phyloP scores from a whole-genome alignment of 768 basidiomycete genomes.

The Podaxis sp. region DNA sequence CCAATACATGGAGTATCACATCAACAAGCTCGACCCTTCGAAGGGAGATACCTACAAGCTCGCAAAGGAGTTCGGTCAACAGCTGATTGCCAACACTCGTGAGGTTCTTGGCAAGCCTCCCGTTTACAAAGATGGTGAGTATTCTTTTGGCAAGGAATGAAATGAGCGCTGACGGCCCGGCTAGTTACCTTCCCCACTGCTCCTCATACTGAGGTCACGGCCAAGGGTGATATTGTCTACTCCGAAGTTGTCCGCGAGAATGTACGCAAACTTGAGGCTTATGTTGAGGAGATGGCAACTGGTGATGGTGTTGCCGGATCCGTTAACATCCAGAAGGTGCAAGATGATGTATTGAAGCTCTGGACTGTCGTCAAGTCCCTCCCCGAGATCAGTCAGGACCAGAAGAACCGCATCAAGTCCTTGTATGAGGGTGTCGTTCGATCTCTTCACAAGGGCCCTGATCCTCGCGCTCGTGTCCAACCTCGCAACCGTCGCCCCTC shows the following conservation, averaged over 20 bases:
- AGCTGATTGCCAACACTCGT: slow-evolving; percentile 89
- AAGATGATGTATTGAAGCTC: slow-evolving; percentile 92
- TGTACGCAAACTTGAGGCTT: slow-evolving; percentile 96
- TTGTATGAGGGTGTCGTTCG: slow-evolving; percentile 96
- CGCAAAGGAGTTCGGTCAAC: slow-evolving; percentile 97
- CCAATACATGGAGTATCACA: slow-evolving; percentile 94
- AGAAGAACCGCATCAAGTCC: slow-evolving; percentile 92
- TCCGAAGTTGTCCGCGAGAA: slow-evolving; percentile 93
- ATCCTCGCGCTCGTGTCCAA: slow-evolving; percentile 37
- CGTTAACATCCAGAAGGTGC: slow-evolving; percentile 96
- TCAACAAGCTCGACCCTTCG: slow-evolving; percentile 73
- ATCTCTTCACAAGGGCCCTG: slow-evolving; percentile 78
- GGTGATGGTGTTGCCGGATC: slow-evolving; percentile 79
- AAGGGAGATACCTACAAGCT: slow-evolving; percentile 90
- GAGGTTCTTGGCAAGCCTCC: slow-evolving; percentile 83
- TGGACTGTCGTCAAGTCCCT: slow-evolving; percentile 98
- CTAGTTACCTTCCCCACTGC: slow-evolving; percentile 97
- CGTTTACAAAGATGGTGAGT: slow-evolving; percentile 90
- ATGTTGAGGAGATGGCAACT: slow-evolving; percentile 97
- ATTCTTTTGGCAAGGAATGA: not conserved
- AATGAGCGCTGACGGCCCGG: slow-evolving; percentile 11
- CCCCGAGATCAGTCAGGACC: slow-evolving; percentile 94
- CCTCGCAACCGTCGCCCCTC: slow-evolving; percentile 83
- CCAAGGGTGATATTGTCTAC: slow-evolving; percentile 92
- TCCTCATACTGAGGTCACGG: slow-evolving; percentile 89